These are phyloP conservation scores for Aspergillus phoenicis DNA, from an alignment of 2,329 filamentous ascomycete genomes.

Conservation along the genomic window DNA sequence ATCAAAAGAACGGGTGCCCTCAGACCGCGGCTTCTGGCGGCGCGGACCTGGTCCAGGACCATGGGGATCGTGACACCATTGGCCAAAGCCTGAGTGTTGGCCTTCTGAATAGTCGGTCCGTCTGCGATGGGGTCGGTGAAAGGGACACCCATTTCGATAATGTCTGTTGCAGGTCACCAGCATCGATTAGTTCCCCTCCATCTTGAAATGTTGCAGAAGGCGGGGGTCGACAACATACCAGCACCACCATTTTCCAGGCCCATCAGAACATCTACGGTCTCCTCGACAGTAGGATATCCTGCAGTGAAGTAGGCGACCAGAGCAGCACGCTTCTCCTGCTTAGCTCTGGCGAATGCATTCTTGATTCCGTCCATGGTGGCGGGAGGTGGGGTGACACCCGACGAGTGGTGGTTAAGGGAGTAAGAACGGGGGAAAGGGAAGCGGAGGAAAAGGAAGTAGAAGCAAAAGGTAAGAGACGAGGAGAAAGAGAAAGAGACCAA, in stretches of 20 bases:
- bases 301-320: conserved; percentile 96
- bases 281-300: conserved; percentile 80
- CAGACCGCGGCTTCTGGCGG: conserved; percentile 75
- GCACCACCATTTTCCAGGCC: conserved; percentile 91
- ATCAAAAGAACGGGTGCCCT: conserved; percentile 86
- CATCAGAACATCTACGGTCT: conserved; percentile 81
- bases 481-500: not conserved
- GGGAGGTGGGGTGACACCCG: conserved; percentile 14
- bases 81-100: conserved; percentile 85
- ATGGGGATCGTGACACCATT: conserved; percentile 84
- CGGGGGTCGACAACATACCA: conserved; percentile 55
- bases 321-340: conserved; percentile 67
- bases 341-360: conserved; percentile 59
- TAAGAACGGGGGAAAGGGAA: conserved; percentile 2
- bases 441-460: not conserved
- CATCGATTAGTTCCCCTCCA: not conserved
- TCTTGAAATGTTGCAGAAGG: not conserved
- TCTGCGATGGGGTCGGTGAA: conserved; percentile 99
- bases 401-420: conserved; percentile 3
- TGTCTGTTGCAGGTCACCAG: conserved; percentile 58
- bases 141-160: conserved; percentile 93
- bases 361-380: conserved; percentile 57
- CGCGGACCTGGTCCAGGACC: conserved; percentile 80
- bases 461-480: not conserved
- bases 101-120: conserved; percentile 92